Evolutionary conservation across 495 filamentous ascomycete genomes (phyloP), one percentile per base, ranked within the genome.

Genomic region (Podospora bellae-mahoneyi): DNA sequence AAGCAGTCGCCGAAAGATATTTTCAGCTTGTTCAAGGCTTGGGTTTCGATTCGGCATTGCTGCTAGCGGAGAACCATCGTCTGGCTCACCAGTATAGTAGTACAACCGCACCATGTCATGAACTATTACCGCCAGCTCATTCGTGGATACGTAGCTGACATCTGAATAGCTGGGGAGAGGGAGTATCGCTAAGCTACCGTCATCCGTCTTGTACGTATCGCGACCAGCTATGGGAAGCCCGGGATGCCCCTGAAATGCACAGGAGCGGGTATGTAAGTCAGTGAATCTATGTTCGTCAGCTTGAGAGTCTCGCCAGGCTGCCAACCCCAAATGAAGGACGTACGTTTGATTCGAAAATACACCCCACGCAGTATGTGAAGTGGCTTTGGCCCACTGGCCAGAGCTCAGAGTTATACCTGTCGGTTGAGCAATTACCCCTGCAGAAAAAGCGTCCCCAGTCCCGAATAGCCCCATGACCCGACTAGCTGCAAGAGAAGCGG

Each of bases 341-440:
- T 28, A 61, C 59, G 59, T 61, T 18, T 32, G 20, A 30, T 28
- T 18, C 4, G 7, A 10, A 32, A 61, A 61, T 6, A 61, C 23
- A 7, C 59, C 59, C 59, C 59, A 61, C 7, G 59, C 59, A 5
- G 59, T 61, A 26, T 61, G 59, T 13, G 59, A 61, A 28, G 23
- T 18, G 5, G 59, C 59, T 20, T 20, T n/a, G 59, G 7, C 32
- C 59, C 23, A 28, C 23, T 61, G 23, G 7, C 16, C 3, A 7
- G 23, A 58, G 23, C 7, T 18, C 26, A 18, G 16, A 5, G 7
- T 6, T 18, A 28, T 2, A 5, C 16, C 23, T 13, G 23, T 61
- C 13, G 39, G 39, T 16, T 48, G 6, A 10, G 39, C 39, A 9
- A 48, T 13, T 3, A 2, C 2, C 3, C 20, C 26, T 27, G 7